phyloP scores from a whole-genome alignment of 768 basidiomycete species.

The Xerocomellus chrysenteron region DNA sequence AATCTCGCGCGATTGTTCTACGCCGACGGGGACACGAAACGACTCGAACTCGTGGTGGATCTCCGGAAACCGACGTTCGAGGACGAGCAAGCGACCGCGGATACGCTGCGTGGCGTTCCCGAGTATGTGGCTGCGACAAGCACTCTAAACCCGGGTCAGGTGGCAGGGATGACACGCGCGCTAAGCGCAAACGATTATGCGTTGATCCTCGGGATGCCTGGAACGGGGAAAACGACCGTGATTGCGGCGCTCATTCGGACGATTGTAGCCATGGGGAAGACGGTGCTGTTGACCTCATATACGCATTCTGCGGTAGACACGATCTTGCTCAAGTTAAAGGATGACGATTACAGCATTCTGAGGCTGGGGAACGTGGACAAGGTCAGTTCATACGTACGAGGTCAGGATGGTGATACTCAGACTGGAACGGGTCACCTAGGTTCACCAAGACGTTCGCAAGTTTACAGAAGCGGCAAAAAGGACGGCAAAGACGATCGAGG shows the following conservation, averaged over 20 bases:
- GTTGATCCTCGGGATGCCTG: conserved; percentile 94
- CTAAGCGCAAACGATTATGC: conserved; percentile 86
- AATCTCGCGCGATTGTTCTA: conserved; percentile 91
- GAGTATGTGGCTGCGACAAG: conserved; percentile 34
- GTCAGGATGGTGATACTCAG: background rate
- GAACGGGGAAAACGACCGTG: conserved; percentile 96
- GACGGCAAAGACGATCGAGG: conserved; percentile 66
- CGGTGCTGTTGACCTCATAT: conserved; percentile 85
- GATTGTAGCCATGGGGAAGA: conserved; percentile 80
- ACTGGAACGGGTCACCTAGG: conserved; percentile 40
- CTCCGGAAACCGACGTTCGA: conserved; percentile 67
- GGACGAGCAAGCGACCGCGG: conserved; percentile 21
- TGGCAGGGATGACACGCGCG: conserved; percentile 67
- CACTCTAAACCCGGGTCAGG: conserved; percentile 70
- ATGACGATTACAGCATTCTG: conserved; percentile 71
- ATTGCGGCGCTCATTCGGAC: conserved; percentile 84
- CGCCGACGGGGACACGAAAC: conserved; percentile 63
- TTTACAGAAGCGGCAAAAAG: conserved; percentile 62
- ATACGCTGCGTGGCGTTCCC: conserved; percentile 20
- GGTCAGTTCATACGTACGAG: conserved; percentile 40
- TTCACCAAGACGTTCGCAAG: conserved; percentile 77
- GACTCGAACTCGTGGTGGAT: conserved; percentile 80
- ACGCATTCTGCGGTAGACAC: conserved; percentile 99
- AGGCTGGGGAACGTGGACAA: conserved; percentile 91
- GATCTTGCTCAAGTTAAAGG: conserved; percentile 80